Percentiles rank a stretch among this genome's conserved stretches.
These are phyloP conservation scores for Flueggea neowawraea DNA, from an alignment of 441 rosid species.

Conservation along the genomic window DNA sequence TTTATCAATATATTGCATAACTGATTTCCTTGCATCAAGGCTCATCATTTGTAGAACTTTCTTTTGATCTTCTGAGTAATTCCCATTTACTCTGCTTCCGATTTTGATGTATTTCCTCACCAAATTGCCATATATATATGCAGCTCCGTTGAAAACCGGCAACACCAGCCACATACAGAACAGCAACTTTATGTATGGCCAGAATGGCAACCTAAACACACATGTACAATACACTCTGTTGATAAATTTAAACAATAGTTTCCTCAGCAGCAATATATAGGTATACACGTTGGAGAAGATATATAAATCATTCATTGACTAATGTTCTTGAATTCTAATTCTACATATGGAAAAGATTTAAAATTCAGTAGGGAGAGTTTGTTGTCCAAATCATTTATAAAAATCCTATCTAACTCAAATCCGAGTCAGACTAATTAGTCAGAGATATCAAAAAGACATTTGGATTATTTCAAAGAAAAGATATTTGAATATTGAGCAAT, in stretches of 20 bases:
- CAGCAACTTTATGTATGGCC: constrained; percentile 74
- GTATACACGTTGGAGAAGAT: too few species aligned
- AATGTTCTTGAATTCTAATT: too few species aligned
- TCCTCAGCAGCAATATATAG: too few species aligned
- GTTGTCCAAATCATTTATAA: too few species aligned
- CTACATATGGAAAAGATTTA: too few species aligned
- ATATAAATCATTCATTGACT: too few species aligned
- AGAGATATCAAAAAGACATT: too few species aligned
- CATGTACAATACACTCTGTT: not conserved
- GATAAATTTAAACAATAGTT: not conserved
- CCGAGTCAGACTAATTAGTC: too few species aligned
- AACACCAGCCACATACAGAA: constrained; percentile 90
- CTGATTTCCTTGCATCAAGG: constrained; percentile 79
- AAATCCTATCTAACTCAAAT: too few species aligned
- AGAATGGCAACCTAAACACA: constrained; percentile 70
- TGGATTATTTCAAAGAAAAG: too few species aligned
- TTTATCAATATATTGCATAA: constrained; percentile 56
- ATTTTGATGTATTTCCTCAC: constrained; percentile 68
- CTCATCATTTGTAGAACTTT: constrained; percentile 84
- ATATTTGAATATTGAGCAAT: too few species aligned
- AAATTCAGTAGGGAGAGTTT: too few species aligned
- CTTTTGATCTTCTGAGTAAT: constrained; percentile 50
- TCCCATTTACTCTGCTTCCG: constrained; percentile 30
- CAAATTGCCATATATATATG: constrained; percentile 80
- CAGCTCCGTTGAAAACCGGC: constrained; percentile 90